Base-by-base conservation (phyloP, 2,329 filamentous ascomycete genomes). In the Fusarium sp. region DNA sequence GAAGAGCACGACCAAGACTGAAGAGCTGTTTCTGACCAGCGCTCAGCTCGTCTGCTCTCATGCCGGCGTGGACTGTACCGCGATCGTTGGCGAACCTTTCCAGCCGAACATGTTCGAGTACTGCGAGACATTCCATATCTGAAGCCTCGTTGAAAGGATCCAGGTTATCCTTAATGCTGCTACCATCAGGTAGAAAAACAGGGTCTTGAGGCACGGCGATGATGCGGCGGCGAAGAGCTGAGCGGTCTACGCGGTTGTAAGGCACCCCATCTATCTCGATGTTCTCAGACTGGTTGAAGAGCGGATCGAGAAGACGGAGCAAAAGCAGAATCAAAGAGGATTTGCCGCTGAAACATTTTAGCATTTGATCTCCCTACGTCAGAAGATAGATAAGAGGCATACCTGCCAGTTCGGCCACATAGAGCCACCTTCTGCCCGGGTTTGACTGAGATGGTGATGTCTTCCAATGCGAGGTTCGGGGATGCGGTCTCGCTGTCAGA, bases 1-100 rank as follows among this genome's bases (percentile, higher is more conserved):
- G 70, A 24, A 88, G 76, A 0, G 85, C 86, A 3, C 86, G 75
- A 2, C 83, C 86, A 4, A 90, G 78, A 65, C 81, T 85, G 65
- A 90, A 86, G 1, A 90, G 78, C 69, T 90, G 87, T 54, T 80
- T 80, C 70, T 89, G 87, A 0, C 88, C 88, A 42, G 81, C 79
- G 9, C 79, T 83, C 6, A 87, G 74, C 15, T 45, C 43, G 19
- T 19, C 19, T 2, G 19, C 19, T 19, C 19, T 19, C 19, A 19
- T 19, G 19, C 19, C 19, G 19, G 19, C 19, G 19, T 19, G 19
- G 19, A 19, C 19, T 19, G 19, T 19, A 19, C 19, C 19, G 3
- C 19, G 19, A 34, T 5, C 35, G 7, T 19, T 32, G 1, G 26
- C 24, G 25, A 57, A 57, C 0, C 19, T 29, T 0, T 74, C 73